These are phyloP conservation scores for Vigna radiata DNA, from an alignment of 306 rosid species.

Conservation along the genomic window DNA sequence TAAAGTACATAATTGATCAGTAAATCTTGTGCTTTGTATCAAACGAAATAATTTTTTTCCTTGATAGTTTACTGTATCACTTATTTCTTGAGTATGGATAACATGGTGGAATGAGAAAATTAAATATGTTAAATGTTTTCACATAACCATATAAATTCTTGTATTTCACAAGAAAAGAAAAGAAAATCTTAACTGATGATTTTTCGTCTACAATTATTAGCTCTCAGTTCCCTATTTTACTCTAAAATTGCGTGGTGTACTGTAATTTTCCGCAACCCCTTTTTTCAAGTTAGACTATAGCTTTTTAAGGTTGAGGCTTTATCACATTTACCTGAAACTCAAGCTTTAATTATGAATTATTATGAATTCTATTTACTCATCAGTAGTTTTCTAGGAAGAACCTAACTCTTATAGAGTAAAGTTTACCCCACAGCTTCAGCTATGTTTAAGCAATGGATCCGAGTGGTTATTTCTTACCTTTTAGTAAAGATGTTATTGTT, in stretches of 20 bases:
- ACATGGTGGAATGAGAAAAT: slow-evolving; percentile 18
- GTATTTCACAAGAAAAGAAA: neutral
- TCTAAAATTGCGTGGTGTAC: neutral
- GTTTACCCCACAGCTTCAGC: neutral
- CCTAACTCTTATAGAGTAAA: neutral
- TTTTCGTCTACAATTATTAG: neutral
- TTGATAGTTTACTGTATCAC: slow-evolving; percentile 11
- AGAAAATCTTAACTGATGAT: neutral
- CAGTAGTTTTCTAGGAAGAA: slow-evolving; percentile 25
- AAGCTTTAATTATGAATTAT: neutral
- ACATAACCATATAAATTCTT: neutral
- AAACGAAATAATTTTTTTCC: neutral
- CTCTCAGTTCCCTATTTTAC: slow-evolving; percentile 13
- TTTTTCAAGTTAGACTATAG: neutral
- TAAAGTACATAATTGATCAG: neutral
- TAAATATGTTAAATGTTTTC: neutral
- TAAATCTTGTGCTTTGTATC: neutral
- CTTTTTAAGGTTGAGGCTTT: slow-evolving; percentile 6
- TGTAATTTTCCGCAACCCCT: neutral
- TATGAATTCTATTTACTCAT: neutral
- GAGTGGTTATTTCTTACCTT: neutral
- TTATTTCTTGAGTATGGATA: slow-evolving; percentile 9
- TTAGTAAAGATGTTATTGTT: neutral
- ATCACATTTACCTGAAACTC: neutral
- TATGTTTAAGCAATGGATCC: neutral